Evolutionary conservation across 2,329 filamentous ascomycete species (phyloP).

Genomic region (Colletotrichum falcatum): DNA sequence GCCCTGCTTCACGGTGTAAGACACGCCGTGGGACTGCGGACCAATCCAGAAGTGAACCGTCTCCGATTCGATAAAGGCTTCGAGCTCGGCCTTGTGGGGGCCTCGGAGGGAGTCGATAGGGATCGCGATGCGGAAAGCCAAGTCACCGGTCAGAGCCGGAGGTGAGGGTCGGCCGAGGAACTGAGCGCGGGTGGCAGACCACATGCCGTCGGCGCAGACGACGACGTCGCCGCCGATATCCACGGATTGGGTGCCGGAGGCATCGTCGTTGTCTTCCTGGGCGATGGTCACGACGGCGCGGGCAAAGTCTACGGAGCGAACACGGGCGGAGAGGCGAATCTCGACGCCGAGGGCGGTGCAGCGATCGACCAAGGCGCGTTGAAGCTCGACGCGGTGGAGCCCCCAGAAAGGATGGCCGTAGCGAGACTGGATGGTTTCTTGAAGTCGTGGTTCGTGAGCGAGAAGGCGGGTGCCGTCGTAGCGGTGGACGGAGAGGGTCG

Average conservation of each 20-base stretch:
- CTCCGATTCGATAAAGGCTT: constrained; percentile 57
- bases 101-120: constrained; percentile 60
- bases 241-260: constrained; percentile 42
- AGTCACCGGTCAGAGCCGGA: constrained; percentile 64
- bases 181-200: constrained; percentile 56
- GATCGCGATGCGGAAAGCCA: constrained; percentile 67
- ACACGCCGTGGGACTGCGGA: constrained; percentile 62
- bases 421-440: constrained; percentile 28
- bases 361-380: constrained; percentile 55
- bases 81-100: constrained; percentile 53
- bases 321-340: constrained; percentile 32
- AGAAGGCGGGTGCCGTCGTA: constrained; percentile 42
- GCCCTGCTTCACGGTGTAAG: constrained; percentile 58
- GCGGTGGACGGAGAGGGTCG: constrained; percentile 40
- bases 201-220: constrained; percentile 63
- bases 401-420: constrained; percentile 55
- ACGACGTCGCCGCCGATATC: constrained; percentile 56
- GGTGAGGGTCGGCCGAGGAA: constrained; percentile 58
- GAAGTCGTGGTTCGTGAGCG: constrained; percentile 37
- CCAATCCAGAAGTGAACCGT: constrained; percentile 67
- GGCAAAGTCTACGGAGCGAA: constrained; percentile 26
- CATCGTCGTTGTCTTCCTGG: constrained; percentile 39
- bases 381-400: constrained; percentile 63
- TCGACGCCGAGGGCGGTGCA: constrained; percentile 54
- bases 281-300: constrained; percentile 48